phyloP scores from a whole-genome alignment of 176 grass and related monocot species.

The Metroxylon sagu region DNA sequence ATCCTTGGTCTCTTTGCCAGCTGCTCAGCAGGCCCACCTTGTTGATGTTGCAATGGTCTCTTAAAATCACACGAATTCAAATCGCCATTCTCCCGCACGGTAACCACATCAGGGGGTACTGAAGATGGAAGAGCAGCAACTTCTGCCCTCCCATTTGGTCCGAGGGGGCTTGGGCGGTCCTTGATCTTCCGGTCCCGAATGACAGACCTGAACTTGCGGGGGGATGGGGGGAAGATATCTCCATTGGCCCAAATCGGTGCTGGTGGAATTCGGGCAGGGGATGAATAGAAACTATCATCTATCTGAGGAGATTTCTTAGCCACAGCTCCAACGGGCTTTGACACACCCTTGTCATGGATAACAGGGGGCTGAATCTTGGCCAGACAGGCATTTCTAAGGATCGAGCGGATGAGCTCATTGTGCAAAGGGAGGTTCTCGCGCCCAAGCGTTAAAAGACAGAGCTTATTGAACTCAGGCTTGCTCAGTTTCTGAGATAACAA shows the following conservation, averaged over 20 bases:
- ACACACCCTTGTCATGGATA: conserved; percentile 10
- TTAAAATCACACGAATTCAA: conserved; percentile 1
- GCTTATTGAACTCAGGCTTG: conserved; percentile 52
- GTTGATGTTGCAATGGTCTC: conserved; percentile 6
- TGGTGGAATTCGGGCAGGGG: neutral
- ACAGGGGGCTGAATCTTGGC: conserved; percentile 33
- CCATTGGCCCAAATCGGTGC: conserved; percentile 33
- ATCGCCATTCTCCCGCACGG: conserved; percentile 33
- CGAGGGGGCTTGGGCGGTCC: conserved; percentile 25
- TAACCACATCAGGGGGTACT: conserved; percentile 16
- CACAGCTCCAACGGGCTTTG: neutral
- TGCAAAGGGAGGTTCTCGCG: conserved; percentile 58
- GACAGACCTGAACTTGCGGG: conserved; percentile 24
- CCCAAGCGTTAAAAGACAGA: conserved; percentile 41
- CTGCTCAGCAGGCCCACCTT: conserved; percentile 3
- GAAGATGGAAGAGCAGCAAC: conserved; percentile 25
- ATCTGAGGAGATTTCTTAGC: conserved; percentile 20
- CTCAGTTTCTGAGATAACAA: conserved; percentile 39
- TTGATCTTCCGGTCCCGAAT: conserved; percentile 33
- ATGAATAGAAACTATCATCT: conserved; percentile 3
- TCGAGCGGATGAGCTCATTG: conserved; percentile 48
- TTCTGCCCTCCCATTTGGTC: conserved; percentile 22
- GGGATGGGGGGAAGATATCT: conserved; percentile 26
- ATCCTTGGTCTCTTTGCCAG: neutral
- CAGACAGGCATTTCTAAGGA: conserved; percentile 41